Base-by-base conservation (phyloP, 164 flowering plant genomes). In the Aristolochia contorta region DNA sequence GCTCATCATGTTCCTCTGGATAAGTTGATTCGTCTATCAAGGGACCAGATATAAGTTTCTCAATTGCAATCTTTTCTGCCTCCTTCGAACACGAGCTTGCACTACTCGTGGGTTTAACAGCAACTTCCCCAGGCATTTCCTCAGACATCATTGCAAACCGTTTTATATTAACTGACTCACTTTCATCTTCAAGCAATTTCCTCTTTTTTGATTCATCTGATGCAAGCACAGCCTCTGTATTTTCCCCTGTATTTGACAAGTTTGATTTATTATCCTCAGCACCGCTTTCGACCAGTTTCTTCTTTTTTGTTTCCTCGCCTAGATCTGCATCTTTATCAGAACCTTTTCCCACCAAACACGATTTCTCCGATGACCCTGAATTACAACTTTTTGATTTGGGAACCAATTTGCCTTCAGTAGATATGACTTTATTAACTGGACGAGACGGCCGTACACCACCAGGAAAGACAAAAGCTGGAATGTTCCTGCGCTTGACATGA, bases 401-500 rank as follows among this genome's bases (percentile, higher is more conserved):
- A 55, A 54, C 55, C 20, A 59, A 51, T 70, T 71, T 75, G 41
- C 64, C 61, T 43, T 78, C 82, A 60, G 45, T 10, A 7, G 77
- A 68, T 66, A 80, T 67, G 14, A 54, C 65, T 69, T 67, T 80
- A 16, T 69, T 21, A 22, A 5, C 23, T 60, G 87, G 80, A 16
- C 77, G 85, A 3, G 85, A 56, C 65, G 94, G 92, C 41, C 92
- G 83, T 60, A 81, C 71, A 6, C 85, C 84, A 50, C 85, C 87
- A 45, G 97, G 96, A 65, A 91, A 91, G 46, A 89, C 92, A 72
- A 89, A 91, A 52, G 4, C 57, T 15, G 97, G 96, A 49, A 91
- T 71, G 59, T 72, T 78, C 64, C 68, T 81, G 14, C 86, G 78
- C 41, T 71, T 77, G 10, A 85, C 80, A 76, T 86, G 98, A 16